phyloP scores from a whole-genome alignment of 2,329 filamentous ascomycete genomes.

The Furcasterigmium sp. region DNA sequence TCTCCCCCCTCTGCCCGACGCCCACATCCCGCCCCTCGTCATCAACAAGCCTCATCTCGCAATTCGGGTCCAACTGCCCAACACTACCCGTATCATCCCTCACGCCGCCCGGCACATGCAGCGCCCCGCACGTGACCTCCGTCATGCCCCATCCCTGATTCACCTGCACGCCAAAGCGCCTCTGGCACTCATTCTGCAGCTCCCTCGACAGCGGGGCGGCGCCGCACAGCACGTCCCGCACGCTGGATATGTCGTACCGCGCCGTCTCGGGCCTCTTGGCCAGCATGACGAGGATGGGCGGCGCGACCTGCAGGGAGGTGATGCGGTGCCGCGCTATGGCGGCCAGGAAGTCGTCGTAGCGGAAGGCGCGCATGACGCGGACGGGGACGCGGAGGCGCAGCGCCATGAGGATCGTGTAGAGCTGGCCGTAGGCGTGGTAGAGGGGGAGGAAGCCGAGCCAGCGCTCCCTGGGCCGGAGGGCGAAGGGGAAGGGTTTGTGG shows the following conservation, averaged over 20 bases:
- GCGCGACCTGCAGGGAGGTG: slow-evolving; percentile 47
- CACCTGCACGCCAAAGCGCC: slow-evolving; percentile 30
- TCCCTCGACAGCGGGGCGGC: slow-evolving; percentile 45
- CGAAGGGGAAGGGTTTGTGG: slow-evolving; percentile 26
- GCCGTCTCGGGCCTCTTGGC: slow-evolving; percentile 49
- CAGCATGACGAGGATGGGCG: slow-evolving; percentile 54
- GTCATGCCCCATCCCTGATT: slow-evolving; percentile 60
- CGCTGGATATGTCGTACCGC: slow-evolving; percentile 45
- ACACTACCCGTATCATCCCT: slow-evolving; percentile 39
- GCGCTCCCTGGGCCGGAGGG: slow-evolving; percentile 34
- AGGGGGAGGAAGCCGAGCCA: slow-evolving; percentile 60
- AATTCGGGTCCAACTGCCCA: slow-evolving; percentile 48
- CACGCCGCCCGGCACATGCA: slow-evolving; percentile 34
- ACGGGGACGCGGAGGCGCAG: slow-evolving; percentile 37
- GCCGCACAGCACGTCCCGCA: slow-evolving; percentile 42
- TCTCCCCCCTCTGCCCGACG: slow-evolving; percentile 43
- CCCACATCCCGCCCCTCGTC: slow-evolving; percentile 45
- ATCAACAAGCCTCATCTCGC: slow-evolving; percentile 46
- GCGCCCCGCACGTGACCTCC: slow-evolving; percentile 38
- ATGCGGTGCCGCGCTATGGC: slow-evolving; percentile 46
- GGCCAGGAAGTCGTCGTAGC: slow-evolving; percentile 47
- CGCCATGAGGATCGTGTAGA: slow-evolving; percentile 43
- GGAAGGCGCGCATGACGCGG: slow-evolving; percentile 53
- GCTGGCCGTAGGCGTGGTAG: slow-evolving; percentile 56
- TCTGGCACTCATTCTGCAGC: slow-evolving; percentile 40